Base-by-base conservation (phyloP, 2,329 filamentous ascomycete species). In the Botrytis galanthina region DNA sequence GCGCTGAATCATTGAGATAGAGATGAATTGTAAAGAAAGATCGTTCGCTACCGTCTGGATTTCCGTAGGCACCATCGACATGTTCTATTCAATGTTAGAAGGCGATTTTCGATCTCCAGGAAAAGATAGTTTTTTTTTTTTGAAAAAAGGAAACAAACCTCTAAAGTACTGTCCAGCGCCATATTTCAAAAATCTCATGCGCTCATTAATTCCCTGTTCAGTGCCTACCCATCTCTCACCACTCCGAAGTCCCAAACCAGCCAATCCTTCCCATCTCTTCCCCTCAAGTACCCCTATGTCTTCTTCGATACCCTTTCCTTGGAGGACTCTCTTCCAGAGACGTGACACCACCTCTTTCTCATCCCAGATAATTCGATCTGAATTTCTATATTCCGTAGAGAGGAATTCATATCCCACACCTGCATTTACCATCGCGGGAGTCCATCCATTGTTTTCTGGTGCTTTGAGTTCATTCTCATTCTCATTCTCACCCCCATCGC, bases 351-450 rank as follows among this genome's bases (percentile, higher is more conserved):
- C 76, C 1, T 87, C 87, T 67, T 86, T 84, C 22, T 87, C 82
- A 79, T 96, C 92, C 87, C 90, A 93, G 77, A 96, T 91, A 76
- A 95, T 93, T 4, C 93, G 87, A n/a, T 91, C 91, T 78, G 91
- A 91, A 75, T 92, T 90, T 26, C 93, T 86, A 67, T 88, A 88
- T 14, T 89, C 86, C 1, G 86, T 84, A 6, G 85, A 82, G 60
- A 90, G 81, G 4, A 84, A 81, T 81, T 95, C 90, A 73, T 80
- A 83, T 4, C 92, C 91, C 7, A 81, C 81, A 8, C 92, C 92
- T 37, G 89, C 81, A 79, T 72, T 72, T 61, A 72, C 62, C 62
- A 72, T 59, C 3, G 71, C 71, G 18, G 71, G 62, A 63, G 44
- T 37, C 68, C 68, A 71, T 37, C 68, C 57, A 71, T 63, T 62